Conservation (phyloP, 1,139 yeast genomes). For the Scheffersomyces illinoinensis region DNA sequence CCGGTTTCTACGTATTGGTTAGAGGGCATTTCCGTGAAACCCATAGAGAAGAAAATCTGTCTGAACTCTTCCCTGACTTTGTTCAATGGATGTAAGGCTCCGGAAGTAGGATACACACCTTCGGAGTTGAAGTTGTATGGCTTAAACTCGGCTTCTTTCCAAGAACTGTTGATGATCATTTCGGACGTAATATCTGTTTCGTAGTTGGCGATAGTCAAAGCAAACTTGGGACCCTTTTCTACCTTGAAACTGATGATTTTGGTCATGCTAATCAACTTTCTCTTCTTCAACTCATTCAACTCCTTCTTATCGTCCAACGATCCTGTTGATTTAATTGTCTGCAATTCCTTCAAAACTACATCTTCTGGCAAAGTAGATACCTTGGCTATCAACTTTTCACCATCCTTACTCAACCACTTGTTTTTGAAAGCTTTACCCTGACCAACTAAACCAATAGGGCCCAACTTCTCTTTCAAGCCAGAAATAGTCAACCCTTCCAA, state of each 20-base stretch:
- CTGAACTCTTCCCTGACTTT: conserved; percentile 97
- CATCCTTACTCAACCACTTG: conserved; percentile 92
- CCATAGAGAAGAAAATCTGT: conserved; percentile 96
- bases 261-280: conserved; percentile 75
- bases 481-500: conserved; percentile 79
- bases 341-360: conserved; percentile 64
- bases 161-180: conserved; percentile 77
- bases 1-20: conserved; percentile 97
- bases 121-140: conserved; percentile 95
- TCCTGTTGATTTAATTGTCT: conserved; percentile 59
- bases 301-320: conserved; percentile 62
- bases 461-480: conserved; percentile 77
- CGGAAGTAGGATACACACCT: conserved; percentile 83
- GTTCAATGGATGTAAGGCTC: conserved; percentile 94
- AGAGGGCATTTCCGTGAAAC: conserved; percentile 98
- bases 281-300: conserved; percentile 84
- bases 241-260: conserved; percentile 78
- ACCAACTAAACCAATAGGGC: conserved; percentile 84
- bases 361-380: conserved; percentile 58
- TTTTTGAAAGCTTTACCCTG: conserved; percentile 98
- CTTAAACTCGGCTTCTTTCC: conserved; percentile 86
- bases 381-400: conserved; percentile 71
- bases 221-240: conserved; percentile 80
- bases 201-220: conserved; percentile 72
- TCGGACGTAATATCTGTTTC: conserved; percentile 96